These are phyloP conservation scores for Sarocladium brachiariae DNA, from an alignment of 2,329 filamentous ascomycete species.

Conservation along the genomic window DNA sequence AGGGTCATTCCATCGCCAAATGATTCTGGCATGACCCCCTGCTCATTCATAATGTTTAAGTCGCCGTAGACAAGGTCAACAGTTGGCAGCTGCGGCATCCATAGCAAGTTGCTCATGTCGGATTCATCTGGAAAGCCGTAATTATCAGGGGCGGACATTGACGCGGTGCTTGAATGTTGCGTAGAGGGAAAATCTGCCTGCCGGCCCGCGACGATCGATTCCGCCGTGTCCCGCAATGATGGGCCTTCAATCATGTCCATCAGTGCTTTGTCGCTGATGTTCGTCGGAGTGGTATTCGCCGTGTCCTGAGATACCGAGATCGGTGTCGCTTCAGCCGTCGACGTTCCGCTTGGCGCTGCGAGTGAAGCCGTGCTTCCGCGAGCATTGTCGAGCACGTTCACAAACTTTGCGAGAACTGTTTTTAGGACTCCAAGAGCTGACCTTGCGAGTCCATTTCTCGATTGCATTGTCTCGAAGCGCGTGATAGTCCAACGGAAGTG, in stretches of 20 bases:
- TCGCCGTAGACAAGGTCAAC: slow-evolving; percentile 1
- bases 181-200: neutral
- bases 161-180: too few relatives aligned
- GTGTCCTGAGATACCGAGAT: neutral
- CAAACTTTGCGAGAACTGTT: slow-evolving; percentile 47
- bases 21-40: neutral
- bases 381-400: slow-evolving; percentile 35
- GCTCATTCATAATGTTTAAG: slow-evolving; percentile 13
- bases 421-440: slow-evolving; percentile 48
- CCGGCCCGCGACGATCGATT: neutral
- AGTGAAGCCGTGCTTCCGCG: neutral
- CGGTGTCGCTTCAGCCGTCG: slow-evolving; percentile 13
- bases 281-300: neutral
- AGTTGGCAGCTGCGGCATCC: neutral
- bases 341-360: slow-evolving; percentile 9
- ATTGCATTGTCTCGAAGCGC: slow-evolving; percentile 49
- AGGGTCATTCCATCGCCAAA: slow-evolving; percentile 1
- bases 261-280: slow-evolving; percentile 1
- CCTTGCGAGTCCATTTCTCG: slow-evolving; percentile 45
- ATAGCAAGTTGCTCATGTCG: neutral
- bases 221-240: neutral
- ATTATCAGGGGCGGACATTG: neutral
- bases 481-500: slow-evolving; percentile 55
- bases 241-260: slow-evolving; percentile 4
- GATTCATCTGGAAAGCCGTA: neutral